phyloP scores from a whole-genome alignment of 1,139 yeast species.

The Spathaspora jeffriesii region DNA sequence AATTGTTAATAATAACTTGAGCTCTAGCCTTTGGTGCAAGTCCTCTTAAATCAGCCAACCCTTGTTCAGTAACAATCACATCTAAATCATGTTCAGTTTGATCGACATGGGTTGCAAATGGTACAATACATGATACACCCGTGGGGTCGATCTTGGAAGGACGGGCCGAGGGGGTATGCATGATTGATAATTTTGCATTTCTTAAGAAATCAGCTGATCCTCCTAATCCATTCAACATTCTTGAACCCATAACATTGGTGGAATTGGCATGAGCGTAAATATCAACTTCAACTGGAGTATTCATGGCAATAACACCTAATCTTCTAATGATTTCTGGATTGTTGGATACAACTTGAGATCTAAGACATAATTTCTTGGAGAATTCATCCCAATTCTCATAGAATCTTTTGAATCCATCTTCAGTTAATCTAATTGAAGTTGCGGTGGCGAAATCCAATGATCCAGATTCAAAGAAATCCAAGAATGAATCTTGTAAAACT shows the following conservation, averaged over 20 bases:
- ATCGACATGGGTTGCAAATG: constrained; percentile 93
- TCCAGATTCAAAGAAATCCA: constrained; percentile 92
- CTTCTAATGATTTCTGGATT: constrained; percentile 96
- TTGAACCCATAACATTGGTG: constrained; percentile 93
- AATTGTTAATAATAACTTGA: constrained; percentile 76
- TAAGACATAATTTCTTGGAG: constrained; percentile 77
- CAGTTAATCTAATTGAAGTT: constrained; percentile 92
- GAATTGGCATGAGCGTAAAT: constrained; percentile 99
- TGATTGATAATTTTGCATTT: constrained; percentile 92
- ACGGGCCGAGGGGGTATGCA: constrained; percentile 98
- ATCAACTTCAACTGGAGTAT: constrained; percentile 99
- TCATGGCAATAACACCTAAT: constrained; percentile 98
- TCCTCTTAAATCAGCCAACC: constrained; percentile 96
- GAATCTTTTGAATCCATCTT: constrained; percentile 83
- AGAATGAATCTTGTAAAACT: constrained; percentile 95
- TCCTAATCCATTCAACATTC: constrained; percentile 97
- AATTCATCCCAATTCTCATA: constrained; percentile 88
- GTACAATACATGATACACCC: constrained; percentile 95
- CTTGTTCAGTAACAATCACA: constrained; percentile 91
- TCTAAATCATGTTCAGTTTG: constrained; percentile 98
- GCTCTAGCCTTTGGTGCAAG: constrained; percentile 94
- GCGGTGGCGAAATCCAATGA: constrained; percentile 93
- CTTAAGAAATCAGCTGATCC: constrained; percentile 97
- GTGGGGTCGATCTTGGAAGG: constrained; percentile 90
- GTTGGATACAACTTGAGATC: constrained; percentile 95